A percentile compares a stretch with the other conserved stretches of the same genome.
Conservation (phyloP, 2,329 filamentous ascomycete genomes). For the Monosporascus sp. region DNA sequence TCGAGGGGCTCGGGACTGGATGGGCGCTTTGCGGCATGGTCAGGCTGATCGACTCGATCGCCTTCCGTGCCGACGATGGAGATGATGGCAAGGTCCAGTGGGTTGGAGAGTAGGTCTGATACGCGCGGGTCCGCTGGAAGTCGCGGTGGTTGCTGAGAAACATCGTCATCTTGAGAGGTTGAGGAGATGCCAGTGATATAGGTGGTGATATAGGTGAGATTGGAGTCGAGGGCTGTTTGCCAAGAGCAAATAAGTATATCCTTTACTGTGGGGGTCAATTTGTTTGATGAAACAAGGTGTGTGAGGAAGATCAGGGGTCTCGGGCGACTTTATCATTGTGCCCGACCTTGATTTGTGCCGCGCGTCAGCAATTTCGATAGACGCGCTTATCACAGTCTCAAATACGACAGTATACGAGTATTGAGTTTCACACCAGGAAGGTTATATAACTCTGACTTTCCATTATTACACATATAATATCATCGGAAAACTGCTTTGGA, state of each 20-base stretch:
- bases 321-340: too few species aligned
- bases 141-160: constrained; percentile 2
- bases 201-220: not conserved
- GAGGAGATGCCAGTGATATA: not conserved
- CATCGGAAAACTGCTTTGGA: too few species aligned
- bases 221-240: not conserved
- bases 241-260: not conserved
- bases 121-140: constrained; percentile 2
- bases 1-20: not conserved
- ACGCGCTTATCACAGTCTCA: too few species aligned
- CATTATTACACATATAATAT: too few species aligned
- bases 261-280: too few species aligned
- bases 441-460: too few species aligned
- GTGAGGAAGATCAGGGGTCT: too few species aligned
- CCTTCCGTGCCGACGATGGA: constrained; percentile 3
- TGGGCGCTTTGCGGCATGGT: constrained; percentile 2
- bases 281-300: too few species aligned
- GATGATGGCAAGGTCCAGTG: not conserved
- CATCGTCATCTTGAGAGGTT: constrained; percentile 10
- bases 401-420: too few species aligned
- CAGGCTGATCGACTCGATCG: constrained; percentile 13
- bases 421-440: too few species aligned
- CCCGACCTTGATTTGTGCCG: too few species aligned
- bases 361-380: too few species aligned
- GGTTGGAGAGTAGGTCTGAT: constrained; percentile 8